Base-by-base conservation (phyloP, 805 yeast species). In the Maudiozyma saulgeensis region DNA sequence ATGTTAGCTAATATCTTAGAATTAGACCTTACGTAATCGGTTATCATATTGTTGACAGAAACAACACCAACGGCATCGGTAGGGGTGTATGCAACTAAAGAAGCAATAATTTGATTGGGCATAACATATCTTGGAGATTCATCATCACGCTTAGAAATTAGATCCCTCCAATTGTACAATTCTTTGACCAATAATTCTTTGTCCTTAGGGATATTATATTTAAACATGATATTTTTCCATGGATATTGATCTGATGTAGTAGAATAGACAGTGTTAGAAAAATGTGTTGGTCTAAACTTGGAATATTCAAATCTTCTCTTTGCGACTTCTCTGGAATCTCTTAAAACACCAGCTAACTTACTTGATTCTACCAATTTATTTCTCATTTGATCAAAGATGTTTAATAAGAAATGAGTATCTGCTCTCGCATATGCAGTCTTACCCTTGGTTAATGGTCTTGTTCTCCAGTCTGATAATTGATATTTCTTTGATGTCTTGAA, bases 381-480 rank as follows among this genome's bases (percentile, higher is more conserved):
- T 52, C 80, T 80, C 66, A 93, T 67, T 53, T 78, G 78, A 60
- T 88, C 91, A 67, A 75, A 93, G 15, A 93, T 84, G 64, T 84
- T 78, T 37, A 93, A 72, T 46, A 93, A 68, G 59, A 89, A 93
- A 66, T 93, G 99, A 0, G 99, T 93, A 67, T 93, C 99, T 0
- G 96, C 85, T 54, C 96, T 77, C 0, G 99, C 99, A 64, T 93
- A 93, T 15, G 83, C 78, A 52, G 73, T 67, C 90, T 93, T 84
- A 38, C 87, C 80, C 9, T 71, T 64, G 1, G 87, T 77, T 46
- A 93, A 69, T 0, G 99, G 99, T 55, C 99, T 76, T 6, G 83
- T 68, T 63, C 99, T 78, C 99, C 99, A 93, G 67, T 93, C 99
- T 1, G 98, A 96, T 52, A 90, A 70, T 68, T 93, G 99, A 68